Percentiles rank a stretch among this genome's conserved stretches.
Evolutionary conservation across 192 early-diverging fungal species (phyloP).

Genomic region (Chytriomyces confervae): DNA sequence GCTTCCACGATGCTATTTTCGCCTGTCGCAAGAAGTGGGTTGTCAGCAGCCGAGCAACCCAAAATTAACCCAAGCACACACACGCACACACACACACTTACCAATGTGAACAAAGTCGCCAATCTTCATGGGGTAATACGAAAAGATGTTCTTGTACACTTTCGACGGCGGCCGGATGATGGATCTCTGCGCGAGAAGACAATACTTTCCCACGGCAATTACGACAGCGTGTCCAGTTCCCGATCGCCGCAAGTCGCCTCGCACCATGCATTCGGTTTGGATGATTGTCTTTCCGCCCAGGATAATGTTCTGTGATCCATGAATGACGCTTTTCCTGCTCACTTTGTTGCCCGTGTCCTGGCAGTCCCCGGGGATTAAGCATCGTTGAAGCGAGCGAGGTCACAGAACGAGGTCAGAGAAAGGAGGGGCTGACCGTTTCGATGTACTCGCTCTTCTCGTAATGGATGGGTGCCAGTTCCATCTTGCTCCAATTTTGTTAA

Average conservation of each 20-base stretch:
- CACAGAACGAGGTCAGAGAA: not conserved
- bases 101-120: conserved; percentile 85
- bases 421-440: conserved; percentile 73
- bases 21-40: conserved; percentile 82
- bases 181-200: conserved; percentile 74
- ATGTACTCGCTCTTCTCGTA: conserved; percentile 91
- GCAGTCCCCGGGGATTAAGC: not conserved
- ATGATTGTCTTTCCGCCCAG: conserved; percentile 97
- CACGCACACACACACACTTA: not conserved
- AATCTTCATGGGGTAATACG: conserved; percentile 97
- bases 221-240: conserved; percentile 86
- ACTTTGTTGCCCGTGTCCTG: conserved; percentile 98
- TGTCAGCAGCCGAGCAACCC: conserved; percentile 53
- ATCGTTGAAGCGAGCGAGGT: not conserved
- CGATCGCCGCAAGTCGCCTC: conserved; percentile 91
- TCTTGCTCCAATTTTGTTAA: conserved; percentile 24
- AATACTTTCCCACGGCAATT: conserved; percentile 90
- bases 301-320: conserved; percentile 92
- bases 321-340: conserved; percentile 89
- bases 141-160: conserved; percentile 90
- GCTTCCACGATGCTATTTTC: conserved; percentile 89
- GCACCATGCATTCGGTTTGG: conserved; percentile 86
- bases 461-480: conserved; percentile 73
- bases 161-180: conserved; percentile 95
- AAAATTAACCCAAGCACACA: conserved; percentile 1